Base-by-base conservation (phyloP, 139 green algal species). In the Edaphochlamys debaryana region DNA sequence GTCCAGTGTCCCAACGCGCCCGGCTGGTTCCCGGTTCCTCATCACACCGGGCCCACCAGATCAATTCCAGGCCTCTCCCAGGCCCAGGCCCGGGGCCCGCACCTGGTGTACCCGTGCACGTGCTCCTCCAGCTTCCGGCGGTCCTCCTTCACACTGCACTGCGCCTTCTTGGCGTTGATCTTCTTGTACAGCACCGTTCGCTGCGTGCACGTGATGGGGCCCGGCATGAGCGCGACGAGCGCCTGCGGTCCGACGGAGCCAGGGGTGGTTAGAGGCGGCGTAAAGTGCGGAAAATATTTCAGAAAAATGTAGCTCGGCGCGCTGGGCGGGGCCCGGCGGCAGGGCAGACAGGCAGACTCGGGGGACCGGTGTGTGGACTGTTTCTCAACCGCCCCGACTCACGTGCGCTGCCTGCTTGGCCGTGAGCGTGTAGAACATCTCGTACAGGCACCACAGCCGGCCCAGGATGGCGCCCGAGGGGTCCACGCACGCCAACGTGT, bases 341-440 rank as follows among this genome's bases (percentile, higher is more conserved):
- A n/a, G n/a, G n/a, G n/a, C n/a, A n/a, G n/a, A n/a, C n/a, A n/a
- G n/a, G n/a, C n/a, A n/a, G n/a, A n/a, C n/a, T n/a, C n/a, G n/a
- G n/a, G n/a, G n/a, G n/a, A n/a, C n/a, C n/a, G n/a, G n/a, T n/a
- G n/a, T n/a, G n/a, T n/a, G n/a, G n/a, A n/a, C n/a, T 63, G 54
- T 63, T 19, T 27, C 22, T 4, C 54, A 63, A 30, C 22, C 54
- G 20, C 22, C 17, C 17, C 54, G 11, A 79, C 73, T 68, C 58
- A 80, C 73, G 40, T 80, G 73, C 27, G 73, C 56, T 37, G 56
- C 69, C 73, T 80, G 73, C 58, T 80, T 80, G 56, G 38, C 67
- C n/a, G 69, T 69, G 73, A 80, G 73, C 13, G 73, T 80, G 73
- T 80, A 80, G 73, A 80, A 80, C 73, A 80, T 80, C 56, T 80